Base-by-base conservation (phyloP, 164 flowering plant genomes). In the Chimonanthus praecox region DNA sequence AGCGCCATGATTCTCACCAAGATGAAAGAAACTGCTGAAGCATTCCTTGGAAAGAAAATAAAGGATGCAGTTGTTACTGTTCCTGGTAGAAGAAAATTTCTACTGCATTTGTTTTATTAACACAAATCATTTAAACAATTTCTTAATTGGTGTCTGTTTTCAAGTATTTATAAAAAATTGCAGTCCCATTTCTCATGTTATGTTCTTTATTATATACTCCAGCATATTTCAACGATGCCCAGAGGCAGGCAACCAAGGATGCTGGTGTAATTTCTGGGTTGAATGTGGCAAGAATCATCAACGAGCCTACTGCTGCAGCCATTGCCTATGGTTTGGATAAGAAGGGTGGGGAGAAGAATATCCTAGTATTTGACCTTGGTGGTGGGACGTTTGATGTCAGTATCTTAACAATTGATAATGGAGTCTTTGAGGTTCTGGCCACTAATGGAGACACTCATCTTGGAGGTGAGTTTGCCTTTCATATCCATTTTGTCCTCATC, bases 301-400 rank as follows among this genome's bases (percentile, higher is more conserved):
- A 92, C 80, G 98, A 93, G 72, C 97, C 98, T 65, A 93, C 98
- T 15, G 98, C 98, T 4, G 97, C 98, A 45, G 97, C 98, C 58
- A 93, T 93, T 72, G 98, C 97, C 20, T 93, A 93, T 72, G 98
- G 98, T 67, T 78, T 93, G 86, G 92, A 93, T 87, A 91, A 93
- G 87, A 93, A 88, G 77, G 93, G 92, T 75, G 92, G 93, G 11
- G 98, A 91, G 86, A 92, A 92, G 89, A 92, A 92, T 88, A 91
- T 92, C 76, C 98, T 92, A 81, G 98, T 92, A 68, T 92, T 90
- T 81, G 97, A 92, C 78, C 92, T 92, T 79, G 97, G 97, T 77
- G 97, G 97, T 80, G 94, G 96, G 3, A 92, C 98, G 11, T 92
- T 92, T 72, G 98, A 92, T 88, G 98, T 92, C 83, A 92, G 98